Base-by-base conservation (phyloP, 306 rosid genomes). In the Vigna hirtella region DNA sequence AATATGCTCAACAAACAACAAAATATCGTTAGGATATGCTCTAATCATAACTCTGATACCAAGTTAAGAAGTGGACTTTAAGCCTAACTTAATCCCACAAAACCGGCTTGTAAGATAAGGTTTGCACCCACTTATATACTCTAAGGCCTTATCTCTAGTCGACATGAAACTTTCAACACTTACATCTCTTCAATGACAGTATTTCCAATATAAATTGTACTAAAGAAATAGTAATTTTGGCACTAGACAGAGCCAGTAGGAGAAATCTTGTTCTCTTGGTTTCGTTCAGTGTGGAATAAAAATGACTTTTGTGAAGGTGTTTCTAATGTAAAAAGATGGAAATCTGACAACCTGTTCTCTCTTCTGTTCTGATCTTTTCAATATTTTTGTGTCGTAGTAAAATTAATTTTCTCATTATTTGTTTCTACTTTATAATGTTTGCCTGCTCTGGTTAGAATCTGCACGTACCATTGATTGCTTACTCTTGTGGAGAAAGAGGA, bases 401-500 rank as follows among this genome's bases (percentile, higher is more conserved):
- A 66, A 66, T 42, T 20, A 40, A 66, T 66, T 66, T 66, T 18
- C 66, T 55, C 52, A 3, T 13, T 72, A 53, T 48, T n/a, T 76
- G 38, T 30, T 47, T 18, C 50, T 14, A 74, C 22, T 28, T 62
- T 18, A 50, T 50, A 63, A 48, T 13, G 42, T 17, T 16, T 2
- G 2, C 55, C 62, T 45, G 66, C 40, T 72, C 22, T 70, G 66
- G 48, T 71, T 34, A 50, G 51, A 73, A 51, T 65, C 57, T 73
- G 50, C 66, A 86, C 86, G 79, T 78, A 15, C 87, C 90, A 22
- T 63, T 83, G 55, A 81, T 86, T 78, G 87, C 90, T 16, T 86
- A 86, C 74, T 83, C 85, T 48, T 45, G 49, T 10, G 89, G 87
- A 42, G 89, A 77, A 42, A 83, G 87, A 71, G 90, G 90, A 57